Base-by-base conservation (phyloP, 352 stramenopile species). In the Blastocystis sp. region DNA sequence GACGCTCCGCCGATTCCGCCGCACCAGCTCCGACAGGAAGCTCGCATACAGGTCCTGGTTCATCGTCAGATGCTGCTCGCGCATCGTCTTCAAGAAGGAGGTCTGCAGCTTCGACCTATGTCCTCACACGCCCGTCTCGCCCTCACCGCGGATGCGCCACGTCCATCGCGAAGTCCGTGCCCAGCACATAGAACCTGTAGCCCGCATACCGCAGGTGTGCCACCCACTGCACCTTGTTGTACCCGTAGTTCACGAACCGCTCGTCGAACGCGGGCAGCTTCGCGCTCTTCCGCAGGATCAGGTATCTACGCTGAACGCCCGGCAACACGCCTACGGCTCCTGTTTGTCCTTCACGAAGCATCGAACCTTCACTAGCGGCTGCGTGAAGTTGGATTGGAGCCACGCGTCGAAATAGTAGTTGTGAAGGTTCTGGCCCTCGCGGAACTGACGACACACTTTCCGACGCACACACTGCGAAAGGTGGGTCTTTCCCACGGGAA, bases 341-440 rank as follows among this genome's bases (percentile, higher is more conserved):
- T 84, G 74, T 52, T 84, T 84, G 40, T 84, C 74, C 45, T 84
- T 84, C 60, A 84, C 74, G 43, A 84, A 84, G 28, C 74, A 84
- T 5, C 28, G 65, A 17, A 84, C 74, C 21, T 10, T 53, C n/a
- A 59, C 66, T 10, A 84, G n/a, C 1, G n/a, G n/a, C 41, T 84
- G 74, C 0, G 74, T 69, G 56, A 48, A 84, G 38, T 69, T 84
- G 1, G 10, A 1, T 34, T 67, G 10, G 19, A 84, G 48, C 78
- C 78, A 88, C 2, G 79, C 78, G 21, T 7, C 19, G 41, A 88
- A 88, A 52, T 88, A 88, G 34, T 88, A 88, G n/a, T 88, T 79
- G 56, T 88, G 78, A 7, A 88, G 23, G 48, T 88, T 41, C 56
- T 88, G 78, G 11, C 67, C 67, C 40, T 62, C 17, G 21, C 78